A percentile compares a stretch with the other conserved stretches of the same genome.
These are phyloP conservation scores for Phytophthora citricola DNA, from an alignment of 352 stramenopile genomes.

Conservation along the genomic window DNA sequence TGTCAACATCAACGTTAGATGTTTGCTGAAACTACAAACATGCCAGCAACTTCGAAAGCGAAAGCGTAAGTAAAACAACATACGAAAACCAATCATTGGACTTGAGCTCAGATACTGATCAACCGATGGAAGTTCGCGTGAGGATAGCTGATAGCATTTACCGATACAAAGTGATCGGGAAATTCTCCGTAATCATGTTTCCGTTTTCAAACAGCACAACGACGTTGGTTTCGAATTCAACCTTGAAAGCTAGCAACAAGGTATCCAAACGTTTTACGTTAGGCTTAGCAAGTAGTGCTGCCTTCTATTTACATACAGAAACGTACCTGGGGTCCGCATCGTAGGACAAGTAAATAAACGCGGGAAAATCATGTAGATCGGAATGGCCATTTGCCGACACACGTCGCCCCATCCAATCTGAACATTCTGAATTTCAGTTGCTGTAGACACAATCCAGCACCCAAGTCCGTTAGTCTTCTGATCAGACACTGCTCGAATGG, in stretches of 20 bases:
- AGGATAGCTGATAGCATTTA: constrained; percentile 21
- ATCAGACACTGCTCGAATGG: neutral
- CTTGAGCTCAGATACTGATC: no score
- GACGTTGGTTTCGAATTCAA: constrained; percentile 95
- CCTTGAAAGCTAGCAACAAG: constrained; percentile 75
- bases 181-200: constrained; percentile 93
- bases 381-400: constrained; percentile 88
- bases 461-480: neutral
- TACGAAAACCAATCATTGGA: no score
- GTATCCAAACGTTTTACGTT: constrained; percentile 7
- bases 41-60: no score
- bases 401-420: constrained; percentile 94
- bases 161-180: constrained; percentile 87
- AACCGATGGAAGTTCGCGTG: no score
- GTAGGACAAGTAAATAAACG: constrained; percentile 93
- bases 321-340: constrained; percentile 79
- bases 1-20: no score
- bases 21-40: neutral
- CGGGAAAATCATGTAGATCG: constrained; percentile 96
- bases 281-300: neutral
- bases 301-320: neutral
- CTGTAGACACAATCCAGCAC: constrained; percentile 34
- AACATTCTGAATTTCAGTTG: constrained; percentile 95
- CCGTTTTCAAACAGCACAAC: constrained; percentile 92
- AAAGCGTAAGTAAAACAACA: no score